These are phyloP conservation scores for Mortierella sp. DNA, from an alignment of 371 early-diverging fungal species.

Conservation along the genomic window DNA sequence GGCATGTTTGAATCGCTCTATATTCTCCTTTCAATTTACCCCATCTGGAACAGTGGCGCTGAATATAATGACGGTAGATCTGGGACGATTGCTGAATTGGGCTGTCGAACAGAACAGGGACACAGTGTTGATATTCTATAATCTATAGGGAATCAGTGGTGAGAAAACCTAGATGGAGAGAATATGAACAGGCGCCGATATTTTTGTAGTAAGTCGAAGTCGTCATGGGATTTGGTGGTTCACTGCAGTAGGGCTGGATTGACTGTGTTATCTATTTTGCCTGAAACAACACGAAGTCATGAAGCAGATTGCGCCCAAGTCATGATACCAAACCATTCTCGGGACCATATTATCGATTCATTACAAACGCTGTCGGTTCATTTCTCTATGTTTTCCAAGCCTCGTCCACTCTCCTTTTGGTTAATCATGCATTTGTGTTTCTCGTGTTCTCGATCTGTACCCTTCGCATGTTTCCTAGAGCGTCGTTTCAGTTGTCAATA, in stretches of 20 bases:
- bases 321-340: background rate
- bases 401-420: background rate
- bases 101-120: background rate
- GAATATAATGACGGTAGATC: background rate
- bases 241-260: background rate
- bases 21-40: background rate
- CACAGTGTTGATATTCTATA: background rate
- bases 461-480: background rate
- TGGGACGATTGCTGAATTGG: background rate
- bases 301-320: too few species aligned
- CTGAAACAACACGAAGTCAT: background rate
- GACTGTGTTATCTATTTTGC: background rate
- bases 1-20: slow-evolving; percentile 43
- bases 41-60: background rate
- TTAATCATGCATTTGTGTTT: background rate
- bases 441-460: background rate
- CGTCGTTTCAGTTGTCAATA: background rate
- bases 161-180: background rate
- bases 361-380: background rate
- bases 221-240: background rate
- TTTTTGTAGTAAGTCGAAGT: background rate
- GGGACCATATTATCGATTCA: background rate
- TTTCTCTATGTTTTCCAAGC: background rate
- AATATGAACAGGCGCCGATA: background rate
- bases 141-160: background rate